Conservation (phyloP, 345 rosid genomes). For the Gossypium longicalyx region DNA sequence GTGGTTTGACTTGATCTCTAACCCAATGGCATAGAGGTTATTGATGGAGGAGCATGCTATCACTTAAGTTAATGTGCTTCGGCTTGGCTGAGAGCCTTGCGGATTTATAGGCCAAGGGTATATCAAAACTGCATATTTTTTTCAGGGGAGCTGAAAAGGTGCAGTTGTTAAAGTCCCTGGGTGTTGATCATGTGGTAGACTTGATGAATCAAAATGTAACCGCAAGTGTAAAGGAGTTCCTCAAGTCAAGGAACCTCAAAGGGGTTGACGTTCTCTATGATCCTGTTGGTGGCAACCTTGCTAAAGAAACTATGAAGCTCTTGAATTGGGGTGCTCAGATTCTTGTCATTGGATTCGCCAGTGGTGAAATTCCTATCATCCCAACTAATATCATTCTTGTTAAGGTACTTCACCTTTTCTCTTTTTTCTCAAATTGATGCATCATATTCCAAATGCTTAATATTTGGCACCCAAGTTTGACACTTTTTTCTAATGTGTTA, state of each 20-base stretch:
- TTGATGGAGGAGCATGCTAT: no score
- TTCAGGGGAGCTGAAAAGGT: constrained; percentile 71
- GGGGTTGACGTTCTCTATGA: constrained; percentile 86
- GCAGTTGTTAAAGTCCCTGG: constrained; percentile 62
- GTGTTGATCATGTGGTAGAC: constrained; percentile 85
- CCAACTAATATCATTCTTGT: constrained; percentile 88
- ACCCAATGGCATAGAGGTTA: no score
- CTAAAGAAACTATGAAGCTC: constrained; percentile 71
- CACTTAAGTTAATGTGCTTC: no score
- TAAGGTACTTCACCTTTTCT: constrained; percentile 45
- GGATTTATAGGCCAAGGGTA: no score
- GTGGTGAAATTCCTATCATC: constrained; percentile 79
- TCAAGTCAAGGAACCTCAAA: constrained; percentile 49
- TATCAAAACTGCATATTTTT: no score
- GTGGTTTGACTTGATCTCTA: no score
- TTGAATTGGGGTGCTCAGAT: constrained; percentile 93
- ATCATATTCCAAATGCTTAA: no score
- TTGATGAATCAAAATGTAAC: constrained; percentile 55
- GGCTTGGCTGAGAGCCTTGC: no score
- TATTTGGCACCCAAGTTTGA: no score
- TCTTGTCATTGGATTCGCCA: constrained; percentile 84
- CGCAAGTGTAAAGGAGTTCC: constrained; percentile 64
- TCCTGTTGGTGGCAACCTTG: constrained; percentile 86
- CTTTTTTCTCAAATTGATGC: no score
- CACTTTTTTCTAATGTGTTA: no score